Evolutionary conservation across 495 filamentous ascomycete species (phyloP).

Genomic region (Annulohypoxylon stygium): DNA sequence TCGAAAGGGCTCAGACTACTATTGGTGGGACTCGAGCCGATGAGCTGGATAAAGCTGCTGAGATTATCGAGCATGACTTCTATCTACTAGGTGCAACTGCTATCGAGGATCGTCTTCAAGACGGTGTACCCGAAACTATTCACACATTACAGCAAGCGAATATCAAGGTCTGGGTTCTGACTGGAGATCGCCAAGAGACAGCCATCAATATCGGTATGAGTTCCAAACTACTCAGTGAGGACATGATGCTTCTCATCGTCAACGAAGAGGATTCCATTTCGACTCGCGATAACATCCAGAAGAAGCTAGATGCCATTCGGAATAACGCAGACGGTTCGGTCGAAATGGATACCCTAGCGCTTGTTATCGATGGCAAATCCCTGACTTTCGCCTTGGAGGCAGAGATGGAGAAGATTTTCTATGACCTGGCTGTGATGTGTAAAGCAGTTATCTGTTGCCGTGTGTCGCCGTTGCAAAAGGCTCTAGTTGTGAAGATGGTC

Average conservation of each 20-base stretch:
- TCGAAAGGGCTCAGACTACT: constrained; percentile 89
- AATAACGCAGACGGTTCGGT: constrained; percentile 77
- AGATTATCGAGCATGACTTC: constrained; percentile 93
- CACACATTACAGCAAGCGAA: constrained; percentile 96
- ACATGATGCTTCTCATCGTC: constrained; percentile 97
- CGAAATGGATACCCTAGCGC: constrained; percentile 88
- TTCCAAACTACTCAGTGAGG: constrained; percentile 97
- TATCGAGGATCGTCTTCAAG: constrained; percentile 96
- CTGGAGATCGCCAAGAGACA: constrained; percentile 97
- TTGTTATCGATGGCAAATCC: constrained; percentile 97
- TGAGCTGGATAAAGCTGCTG: constrained; percentile 96
- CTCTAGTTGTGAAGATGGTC: constrained; percentile 97
- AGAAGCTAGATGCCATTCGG: constrained; percentile 90
- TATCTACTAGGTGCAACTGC: constrained; percentile 94
- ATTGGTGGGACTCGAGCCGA: constrained; percentile 92
- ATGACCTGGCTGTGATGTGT: constrained; percentile 94
- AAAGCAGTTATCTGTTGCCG: constrained; percentile 99
- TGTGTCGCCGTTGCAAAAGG: constrained; percentile 99
- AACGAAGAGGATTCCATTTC: constrained; percentile 85
- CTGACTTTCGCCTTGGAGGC: constrained; percentile 94
- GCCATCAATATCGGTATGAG: constrained; percentile 99
- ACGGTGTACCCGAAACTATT: constrained; percentile 98
- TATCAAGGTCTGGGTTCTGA: constrained; percentile 99
- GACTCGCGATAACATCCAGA: constrained; percentile 87
- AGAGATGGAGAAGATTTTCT: constrained; percentile 92